Evolutionary conservation across 352 stramenopile species (phyloP).

Genomic region (Phytophthora colocasiae): DNA sequence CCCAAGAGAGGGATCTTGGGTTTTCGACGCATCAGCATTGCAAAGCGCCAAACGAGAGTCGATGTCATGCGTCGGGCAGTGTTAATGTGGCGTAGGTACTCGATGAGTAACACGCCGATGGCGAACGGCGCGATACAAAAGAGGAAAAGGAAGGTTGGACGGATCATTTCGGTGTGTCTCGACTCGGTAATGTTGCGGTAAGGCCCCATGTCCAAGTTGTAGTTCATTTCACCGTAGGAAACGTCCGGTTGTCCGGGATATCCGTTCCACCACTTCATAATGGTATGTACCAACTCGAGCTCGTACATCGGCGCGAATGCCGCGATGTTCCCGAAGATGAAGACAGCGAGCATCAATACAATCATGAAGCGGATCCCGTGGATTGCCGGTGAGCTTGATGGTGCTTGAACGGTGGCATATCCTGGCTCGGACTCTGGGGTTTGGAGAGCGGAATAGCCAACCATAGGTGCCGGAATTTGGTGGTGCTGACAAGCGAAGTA

Average conservation of each 20-base stretch:
- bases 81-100: not conserved
- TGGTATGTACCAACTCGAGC: not conserved
- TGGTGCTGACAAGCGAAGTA: not conserved
- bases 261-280: not conserved
- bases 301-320: not conserved
- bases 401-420: not conserved
- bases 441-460: not conserved
- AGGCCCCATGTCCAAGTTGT: not conserved
- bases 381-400: not conserved
- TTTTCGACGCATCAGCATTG: not conserved
- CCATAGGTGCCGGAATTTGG: not conserved
- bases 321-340: not conserved
- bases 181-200: constrained; percentile 1
- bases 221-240: not conserved
- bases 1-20: not conserved
- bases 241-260: not conserved
- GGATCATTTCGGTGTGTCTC: not conserved
- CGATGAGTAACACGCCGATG: not conserved
- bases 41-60: not conserved
- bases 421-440: not conserved
- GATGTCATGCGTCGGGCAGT: not conserved
- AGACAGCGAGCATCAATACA: not conserved
- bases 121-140: not conserved
- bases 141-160: not conserved
- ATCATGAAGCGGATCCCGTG: not conserved